Evolutionary conservation across 2,329 filamentous ascomycete genomes (phyloP).

Genomic region (Neopestalotiopsis clavispora): DNA sequence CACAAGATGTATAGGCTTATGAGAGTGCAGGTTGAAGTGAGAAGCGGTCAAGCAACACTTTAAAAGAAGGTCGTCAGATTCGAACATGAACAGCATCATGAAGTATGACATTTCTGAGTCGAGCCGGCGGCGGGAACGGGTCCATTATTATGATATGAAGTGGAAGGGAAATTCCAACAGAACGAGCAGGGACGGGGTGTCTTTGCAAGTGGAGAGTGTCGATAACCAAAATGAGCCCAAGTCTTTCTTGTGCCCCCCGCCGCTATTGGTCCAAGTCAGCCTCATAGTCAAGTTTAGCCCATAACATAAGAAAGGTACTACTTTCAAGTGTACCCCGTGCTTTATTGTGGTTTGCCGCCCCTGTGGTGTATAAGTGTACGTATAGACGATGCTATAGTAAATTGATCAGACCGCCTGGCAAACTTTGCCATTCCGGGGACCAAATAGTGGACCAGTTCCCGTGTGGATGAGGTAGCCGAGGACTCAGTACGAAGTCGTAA

Average conservation of each 20-base stretch:
- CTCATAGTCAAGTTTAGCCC: conserved; percentile 15
- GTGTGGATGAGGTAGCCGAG: no score
- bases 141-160: conserved; percentile 16
- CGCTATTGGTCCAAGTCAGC: conserved; percentile 20
- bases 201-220: conserved; percentile 25
- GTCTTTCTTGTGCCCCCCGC: conserved; percentile 10
- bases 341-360: no score
- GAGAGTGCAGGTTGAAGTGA: not conserved
- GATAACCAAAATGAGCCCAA: conserved; percentile 15
- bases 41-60: not conserved
- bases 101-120: conserved; percentile 16
- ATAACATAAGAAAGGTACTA: no score
- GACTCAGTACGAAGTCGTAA: no score
- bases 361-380: no score
- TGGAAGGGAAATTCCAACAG: conserved; percentile 22
- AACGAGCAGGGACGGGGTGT: conserved; percentile 20
- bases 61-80: not conserved
- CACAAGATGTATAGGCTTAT: not conserved
- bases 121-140: not conserved
- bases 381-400: no score
- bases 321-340: no score
- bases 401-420: no score
- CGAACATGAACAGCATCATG: conserved; percentile 17
- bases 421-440: no score
- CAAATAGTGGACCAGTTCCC: no score